phyloP scores from a whole-genome alignment of 1,284 basidiomycete species.

The Melampsora americana region DNA sequence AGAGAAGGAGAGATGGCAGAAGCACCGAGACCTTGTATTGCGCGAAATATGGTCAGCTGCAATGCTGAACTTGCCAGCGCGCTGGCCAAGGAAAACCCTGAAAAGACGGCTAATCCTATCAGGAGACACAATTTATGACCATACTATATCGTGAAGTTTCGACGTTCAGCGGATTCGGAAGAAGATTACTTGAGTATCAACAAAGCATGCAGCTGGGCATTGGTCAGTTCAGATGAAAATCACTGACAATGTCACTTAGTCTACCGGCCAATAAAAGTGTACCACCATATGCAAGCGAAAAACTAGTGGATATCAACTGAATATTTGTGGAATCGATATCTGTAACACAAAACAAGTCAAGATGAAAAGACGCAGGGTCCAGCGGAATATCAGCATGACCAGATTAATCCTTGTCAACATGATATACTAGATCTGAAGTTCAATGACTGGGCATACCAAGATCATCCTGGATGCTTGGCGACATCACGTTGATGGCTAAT shows the following conservation, averaged over 20 bases:
- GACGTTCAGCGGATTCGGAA: too few relatives aligned
- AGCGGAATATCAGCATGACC: background rate
- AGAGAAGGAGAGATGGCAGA: conserved; percentile 30
- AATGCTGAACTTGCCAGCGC: conserved; percentile 1
- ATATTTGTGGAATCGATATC: conserved; percentile 6
- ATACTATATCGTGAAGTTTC: background rate
- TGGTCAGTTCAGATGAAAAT: too few relatives aligned
- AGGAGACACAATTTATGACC: conserved; percentile 19
- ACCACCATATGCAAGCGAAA: conserved; percentile 28
- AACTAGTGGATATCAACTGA: conserved; percentile 36
- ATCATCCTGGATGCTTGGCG: conserved; percentile 31
- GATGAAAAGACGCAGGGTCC: too few relatives aligned
- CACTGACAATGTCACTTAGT: conserved; percentile 33
- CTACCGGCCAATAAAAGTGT: conserved; percentile 34
- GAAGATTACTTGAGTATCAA: too few relatives aligned
- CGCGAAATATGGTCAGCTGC: background rate
- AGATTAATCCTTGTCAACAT: background rate
- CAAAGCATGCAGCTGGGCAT: too few relatives aligned
- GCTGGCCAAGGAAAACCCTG: conserved; percentile 13
- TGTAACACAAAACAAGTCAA: too few relatives aligned
- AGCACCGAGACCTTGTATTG: conserved; percentile 37
- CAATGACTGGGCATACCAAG: conserved; percentile 9
- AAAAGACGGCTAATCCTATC: conserved; percentile 17
- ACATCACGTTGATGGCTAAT: conserved; percentile 25
- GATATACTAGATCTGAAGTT: too few relatives aligned